A percentile compares a stretch with the other conserved stretches of the same genome.
Evolutionary conservation across 805 yeast species (phyloP).

Genomic region (Priceomyces haplophilus): DNA sequence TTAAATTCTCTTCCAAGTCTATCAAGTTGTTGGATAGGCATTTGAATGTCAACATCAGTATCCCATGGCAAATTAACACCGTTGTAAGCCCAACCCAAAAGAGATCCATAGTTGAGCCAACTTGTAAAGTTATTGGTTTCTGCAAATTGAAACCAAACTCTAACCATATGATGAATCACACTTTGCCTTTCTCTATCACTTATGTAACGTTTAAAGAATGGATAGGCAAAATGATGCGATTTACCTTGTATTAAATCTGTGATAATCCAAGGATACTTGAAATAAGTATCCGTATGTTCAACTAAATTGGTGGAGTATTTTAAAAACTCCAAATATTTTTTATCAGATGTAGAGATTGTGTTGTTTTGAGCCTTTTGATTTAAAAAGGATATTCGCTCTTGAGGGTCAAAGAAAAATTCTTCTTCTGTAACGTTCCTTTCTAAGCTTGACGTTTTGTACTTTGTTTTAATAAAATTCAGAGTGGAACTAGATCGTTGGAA

Average conservation of each 20-base stretch:
- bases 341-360: slow-evolving; percentile 15
- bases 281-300: slow-evolving; percentile 27
- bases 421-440: slow-evolving; percentile 15
- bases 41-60: slow-evolving; percentile 29
- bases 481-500: neutral
- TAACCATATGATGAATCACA: slow-evolving; percentile 35
- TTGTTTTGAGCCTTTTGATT: slow-evolving; percentile 14
- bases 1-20: slow-evolving; percentile 23
- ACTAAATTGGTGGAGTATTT: slow-evolving; percentile 23
- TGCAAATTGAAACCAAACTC: slow-evolving; percentile 37
- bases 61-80: slow-evolving; percentile 34
- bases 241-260: slow-evolving; percentile 34
- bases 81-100: slow-evolving; percentile 30
- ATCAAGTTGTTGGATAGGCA: slow-evolving; percentile 24
- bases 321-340: slow-evolving; percentile 27
- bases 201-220: slow-evolving; percentile 36
- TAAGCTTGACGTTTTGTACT: slow-evolving; percentile 7
- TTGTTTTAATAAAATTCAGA: slow-evolving; percentile 5
- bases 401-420: slow-evolving; percentile 33
- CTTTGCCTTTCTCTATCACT: slow-evolving; percentile 34
- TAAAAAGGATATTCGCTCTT: slow-evolving; percentile 23
- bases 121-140: slow-evolving; percentile 26
- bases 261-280: slow-evolving; percentile 40
- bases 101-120: slow-evolving; percentile 29
- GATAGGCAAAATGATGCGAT: slow-evolving; percentile 33